Percentiles rank a stretch among this genome's conserved stretches.
Evolutionary conservation across 139 green algal species (phyloP).

Genomic region (Asterochloris sp.): DNA sequence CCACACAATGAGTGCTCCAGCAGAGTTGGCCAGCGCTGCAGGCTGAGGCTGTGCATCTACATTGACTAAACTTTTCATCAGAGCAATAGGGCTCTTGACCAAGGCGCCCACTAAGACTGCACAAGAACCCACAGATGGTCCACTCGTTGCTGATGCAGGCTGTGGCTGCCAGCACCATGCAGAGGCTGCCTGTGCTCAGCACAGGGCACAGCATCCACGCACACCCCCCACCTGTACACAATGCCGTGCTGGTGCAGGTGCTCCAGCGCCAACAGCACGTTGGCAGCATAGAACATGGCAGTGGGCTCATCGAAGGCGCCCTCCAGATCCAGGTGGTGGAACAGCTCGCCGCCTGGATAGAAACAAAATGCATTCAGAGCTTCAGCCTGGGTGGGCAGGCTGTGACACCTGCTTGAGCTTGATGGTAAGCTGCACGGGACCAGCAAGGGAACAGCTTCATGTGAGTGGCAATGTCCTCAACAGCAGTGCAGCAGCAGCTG

Average conservation of each 20-base stretch:
- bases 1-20: too few species aligned
- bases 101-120: too few species aligned
- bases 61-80: too few species aligned
- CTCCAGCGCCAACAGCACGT: conserved; percentile 67
- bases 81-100: too few species aligned
- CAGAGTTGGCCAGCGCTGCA: too few species aligned
- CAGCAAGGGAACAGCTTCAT: neutral
- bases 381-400: neutral
- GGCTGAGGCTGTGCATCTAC: too few species aligned
- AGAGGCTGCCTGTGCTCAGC: neutral
- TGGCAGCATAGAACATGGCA: conserved; percentile 71
- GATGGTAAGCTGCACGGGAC: neutral
- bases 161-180: neutral
- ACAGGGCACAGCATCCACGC: conserved; percentile 2
- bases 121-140: neutral
- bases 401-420: neutral
- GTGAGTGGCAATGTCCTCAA: neutral
- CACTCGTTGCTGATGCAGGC: neutral
- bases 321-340: conserved; percentile 68
- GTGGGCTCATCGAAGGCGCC: conserved; percentile 53
- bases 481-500: neutral
- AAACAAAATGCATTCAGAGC: conserved; percentile 4
- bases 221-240: conserved; percentile 45
- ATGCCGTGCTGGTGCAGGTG: conserved; percentile 67
- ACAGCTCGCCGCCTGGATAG: conserved; percentile 67